Evolutionary conservation across 345 rosid genomes (phyloP).

Genomic region (Camelina laxa): DNA sequence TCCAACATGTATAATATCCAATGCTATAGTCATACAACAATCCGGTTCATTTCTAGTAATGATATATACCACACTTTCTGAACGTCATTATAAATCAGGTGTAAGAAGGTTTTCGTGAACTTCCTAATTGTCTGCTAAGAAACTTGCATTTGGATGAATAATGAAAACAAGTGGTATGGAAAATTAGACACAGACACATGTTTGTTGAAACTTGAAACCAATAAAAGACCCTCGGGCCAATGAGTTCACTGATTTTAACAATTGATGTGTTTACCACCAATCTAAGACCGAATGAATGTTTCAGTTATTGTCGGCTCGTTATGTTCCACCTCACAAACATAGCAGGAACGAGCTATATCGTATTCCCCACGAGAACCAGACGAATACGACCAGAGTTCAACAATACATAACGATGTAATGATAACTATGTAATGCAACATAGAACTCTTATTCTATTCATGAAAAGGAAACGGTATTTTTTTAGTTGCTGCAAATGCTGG

Average conservation of each 20-base stretch:
- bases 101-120: background rate
- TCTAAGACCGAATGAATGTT: slow-evolving; percentile 25
- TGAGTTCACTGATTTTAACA: slow-evolving; percentile 20
- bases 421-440: background rate
- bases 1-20: too few species aligned
- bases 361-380: slow-evolving; percentile 8
- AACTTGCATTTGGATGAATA: background rate
- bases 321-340: slow-evolving; percentile 27
- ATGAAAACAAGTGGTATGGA: background rate
- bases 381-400: background rate
- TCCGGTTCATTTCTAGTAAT: too few species aligned
- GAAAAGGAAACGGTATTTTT: background rate
- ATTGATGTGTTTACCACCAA: slow-evolving; percentile 13
- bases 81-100: background rate
- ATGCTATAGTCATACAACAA: too few species aligned
- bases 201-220: slow-evolving; percentile 13
- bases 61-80: too few species aligned
- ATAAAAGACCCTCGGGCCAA: slow-evolving; percentile 1
- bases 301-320: slow-evolving; percentile 23
- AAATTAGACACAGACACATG: background rate
- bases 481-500: background rate
- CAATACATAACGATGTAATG: background rate
- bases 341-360: background rate
- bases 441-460: slow-evolving; percentile 1
- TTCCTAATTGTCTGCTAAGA: background rate